Evolutionary conservation across 352 stramenopile species (phyloP), one percentile per base, ranked within the genome.

Genomic region (Albugo laibachii): DNA sequence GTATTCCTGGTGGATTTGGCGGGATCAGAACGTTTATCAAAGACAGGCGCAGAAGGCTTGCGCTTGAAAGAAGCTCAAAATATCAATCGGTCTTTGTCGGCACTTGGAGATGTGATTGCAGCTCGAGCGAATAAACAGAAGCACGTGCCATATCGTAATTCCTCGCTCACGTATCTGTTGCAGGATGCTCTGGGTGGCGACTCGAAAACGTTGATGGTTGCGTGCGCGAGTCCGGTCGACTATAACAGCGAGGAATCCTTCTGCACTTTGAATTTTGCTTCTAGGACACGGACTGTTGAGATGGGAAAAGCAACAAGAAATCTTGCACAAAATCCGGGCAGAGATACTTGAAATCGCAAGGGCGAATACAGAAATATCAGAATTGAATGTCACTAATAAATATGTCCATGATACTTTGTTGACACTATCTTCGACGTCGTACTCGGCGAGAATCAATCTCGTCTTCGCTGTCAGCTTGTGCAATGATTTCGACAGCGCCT

Each of bases 51-150:
- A 5, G 68, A 85, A 42, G 85, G 80, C 0, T 73, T 83, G 51
- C 62, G 74, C 12, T 56, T 96, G 5, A 93, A 95, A 48, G 85
- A 96, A 48, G 83, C 85, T 37, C 78, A 93, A 45, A 93, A 92
- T 55, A 96, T 96, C 62, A 95, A 96, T 67, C 92, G 93, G 53
- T 87, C 76, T 41, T 68, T 99, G 19, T 96, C 85, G 4, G 93
- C 94, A 18, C 71, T 98, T 13, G 94, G 94, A 13, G 95, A 98
- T 62, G 95, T 99, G 18, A 98, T 99, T 57, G 71, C 79, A 16
- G 79, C 79, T 19, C 74, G 72, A 11, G 76, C 74, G 14, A 88
- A 72, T 56, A 88, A 87, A 42, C 63, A 76, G 18, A 88, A 87
- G 55, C 92, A 98, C 62, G 73, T 97, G 10, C 89, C 91, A 24